Evolutionary conservation across 2,329 filamentous ascomycete genomes (phyloP).

Genomic region (Penicillium frequentans): DNA sequence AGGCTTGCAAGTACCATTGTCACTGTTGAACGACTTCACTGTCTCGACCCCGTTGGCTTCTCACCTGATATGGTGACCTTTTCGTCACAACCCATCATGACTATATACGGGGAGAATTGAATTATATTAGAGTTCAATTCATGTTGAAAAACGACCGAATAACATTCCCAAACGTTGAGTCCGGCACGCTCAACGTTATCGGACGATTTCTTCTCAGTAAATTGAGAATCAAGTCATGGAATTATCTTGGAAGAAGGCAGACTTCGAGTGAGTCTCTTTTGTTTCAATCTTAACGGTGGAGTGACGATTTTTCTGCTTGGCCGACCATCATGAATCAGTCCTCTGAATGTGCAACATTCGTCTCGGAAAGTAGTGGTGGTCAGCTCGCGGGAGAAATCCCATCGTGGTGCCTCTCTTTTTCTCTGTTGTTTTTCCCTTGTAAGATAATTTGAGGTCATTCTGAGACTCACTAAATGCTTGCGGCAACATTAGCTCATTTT

Average conservation of each 20-base stretch:
- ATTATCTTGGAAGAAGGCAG: not conserved
- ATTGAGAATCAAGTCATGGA: not conserved
- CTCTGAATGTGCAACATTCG: not conserved
- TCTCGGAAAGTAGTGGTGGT: not conserved
- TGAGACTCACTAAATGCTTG: no score
- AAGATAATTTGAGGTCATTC: not conserved
- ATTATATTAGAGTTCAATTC: not conserved
- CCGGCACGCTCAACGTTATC: not conserved
- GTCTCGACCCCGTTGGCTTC: not conserved
- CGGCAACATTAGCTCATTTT: not conserved
- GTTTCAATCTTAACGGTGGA: not conserved
- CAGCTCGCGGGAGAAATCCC: not conserved
- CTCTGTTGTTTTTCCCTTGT: no score
- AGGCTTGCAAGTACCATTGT: not conserved
- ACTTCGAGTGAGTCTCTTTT: not conserved
- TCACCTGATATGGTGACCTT: not conserved
- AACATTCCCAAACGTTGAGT: not conserved
- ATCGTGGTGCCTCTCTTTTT: not conserved
- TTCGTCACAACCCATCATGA: not conserved
- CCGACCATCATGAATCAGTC: not conserved
- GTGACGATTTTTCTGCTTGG: not conserved
- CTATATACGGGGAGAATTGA: not conserved
- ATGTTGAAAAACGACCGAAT: not conserved
- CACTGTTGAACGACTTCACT: not conserved
- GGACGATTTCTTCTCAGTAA: not conserved